Evolutionary conservation across 2,329 filamentous ascomycete species (phyloP).

Genomic region (Penicillium aurantiogriseum): DNA sequence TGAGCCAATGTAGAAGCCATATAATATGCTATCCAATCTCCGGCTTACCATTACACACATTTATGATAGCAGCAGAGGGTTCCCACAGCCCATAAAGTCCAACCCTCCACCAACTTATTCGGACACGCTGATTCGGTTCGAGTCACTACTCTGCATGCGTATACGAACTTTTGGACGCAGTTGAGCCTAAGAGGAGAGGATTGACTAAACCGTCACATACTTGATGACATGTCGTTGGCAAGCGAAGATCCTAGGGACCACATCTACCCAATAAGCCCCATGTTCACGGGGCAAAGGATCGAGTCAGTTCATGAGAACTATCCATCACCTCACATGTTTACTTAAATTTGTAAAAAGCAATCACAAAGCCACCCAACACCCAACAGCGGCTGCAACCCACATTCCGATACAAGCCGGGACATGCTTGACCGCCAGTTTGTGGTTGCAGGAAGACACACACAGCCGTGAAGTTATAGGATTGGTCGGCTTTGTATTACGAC

Average conservation of each 20-base stretch:
- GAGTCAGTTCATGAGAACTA: not conserved
- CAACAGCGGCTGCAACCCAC: not conserved
- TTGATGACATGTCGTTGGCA: not conserved
- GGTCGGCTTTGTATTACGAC: not conserved
- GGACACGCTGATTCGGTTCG: not conserved
- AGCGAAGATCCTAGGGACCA: not conserved
- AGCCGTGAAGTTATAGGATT: not conserved
- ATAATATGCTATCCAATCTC: not conserved
- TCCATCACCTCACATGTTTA: not conserved
- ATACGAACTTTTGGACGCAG: not conserved
- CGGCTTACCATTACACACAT: not conserved
- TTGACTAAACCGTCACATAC: not conserved
- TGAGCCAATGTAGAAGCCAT: not conserved
- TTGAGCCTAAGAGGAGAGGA: not conserved
- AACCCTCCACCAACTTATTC: not conserved
- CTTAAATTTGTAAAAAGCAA: not conserved
- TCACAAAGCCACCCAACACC: not conserved
- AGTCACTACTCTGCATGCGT: not conserved
- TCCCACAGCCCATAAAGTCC: too few relatives aligned
- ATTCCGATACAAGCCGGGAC: not conserved
- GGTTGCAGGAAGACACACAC: constrained; percentile 3
- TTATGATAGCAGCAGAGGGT: not conserved
- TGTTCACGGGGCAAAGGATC: not conserved
- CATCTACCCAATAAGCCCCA: not conserved
- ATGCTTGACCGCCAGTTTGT: constrained; percentile 11